Evolutionary conservation across 2,329 filamentous ascomycete species (phyloP).

Genomic region (Verticillium alfalfae): DNA sequence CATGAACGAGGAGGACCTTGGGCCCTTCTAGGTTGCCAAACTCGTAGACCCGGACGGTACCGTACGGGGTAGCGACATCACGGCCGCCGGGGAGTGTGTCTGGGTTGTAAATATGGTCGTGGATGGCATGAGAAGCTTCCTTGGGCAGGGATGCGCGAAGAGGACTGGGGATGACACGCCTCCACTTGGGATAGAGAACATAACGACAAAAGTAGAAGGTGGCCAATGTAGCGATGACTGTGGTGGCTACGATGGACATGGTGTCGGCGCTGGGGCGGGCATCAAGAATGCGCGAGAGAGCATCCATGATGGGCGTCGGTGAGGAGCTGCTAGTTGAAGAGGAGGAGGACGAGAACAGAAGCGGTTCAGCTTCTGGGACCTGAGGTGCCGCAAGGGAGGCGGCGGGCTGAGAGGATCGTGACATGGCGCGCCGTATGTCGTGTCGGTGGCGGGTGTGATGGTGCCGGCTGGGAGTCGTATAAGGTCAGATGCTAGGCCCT

Average conservation of each 20-base stretch:
- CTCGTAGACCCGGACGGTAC: conserved; percentile 73
- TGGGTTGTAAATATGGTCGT: conserved; percentile 51
- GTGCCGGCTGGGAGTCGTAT: not conserved
- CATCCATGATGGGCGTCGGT: not conserved
- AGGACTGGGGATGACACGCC: conserved; percentile 36
- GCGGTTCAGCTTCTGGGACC: not conserved
- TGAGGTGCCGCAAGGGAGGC: not conserved
- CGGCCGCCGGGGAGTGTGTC: conserved; percentile 67
- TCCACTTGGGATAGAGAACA: conserved; percentile 32
- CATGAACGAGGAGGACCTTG: conserved; percentile 75
- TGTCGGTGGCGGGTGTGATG: not conserved
- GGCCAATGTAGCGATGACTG: conserved; percentile 33
- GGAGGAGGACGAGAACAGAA: not conserved
- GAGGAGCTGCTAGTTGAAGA: not conserved
- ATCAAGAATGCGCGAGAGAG: not conserved
- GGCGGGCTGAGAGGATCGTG: not conserved
- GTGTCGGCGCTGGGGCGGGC: conserved; percentile 7
- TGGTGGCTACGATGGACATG: conserved; percentile 28
- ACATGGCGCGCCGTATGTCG: not conserved
- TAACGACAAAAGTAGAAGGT: conserved; percentile 27
- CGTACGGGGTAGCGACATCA: conserved; percentile 70
- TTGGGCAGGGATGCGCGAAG: conserved; percentile 32
- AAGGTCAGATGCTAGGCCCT: not conserved
- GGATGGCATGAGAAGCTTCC: conserved; percentile 27
- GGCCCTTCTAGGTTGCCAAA: conserved; percentile 69